Conservation (phyloP, 106 monocot genomes). For the Agapanthus africanus region DNA sequence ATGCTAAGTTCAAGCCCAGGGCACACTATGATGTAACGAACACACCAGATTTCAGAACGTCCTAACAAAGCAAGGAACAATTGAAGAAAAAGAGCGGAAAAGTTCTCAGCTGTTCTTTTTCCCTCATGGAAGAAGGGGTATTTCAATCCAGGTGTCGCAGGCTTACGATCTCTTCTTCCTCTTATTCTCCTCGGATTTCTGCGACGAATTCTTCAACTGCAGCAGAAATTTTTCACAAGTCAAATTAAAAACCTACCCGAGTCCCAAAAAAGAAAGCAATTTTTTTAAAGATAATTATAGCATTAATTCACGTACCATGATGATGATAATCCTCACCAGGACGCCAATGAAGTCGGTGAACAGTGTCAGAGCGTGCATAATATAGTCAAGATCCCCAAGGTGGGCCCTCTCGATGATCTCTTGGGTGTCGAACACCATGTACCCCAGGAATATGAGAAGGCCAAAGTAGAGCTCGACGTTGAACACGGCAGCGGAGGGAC, state of each 20-base stretch:
- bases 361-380: slow-evolving; percentile 66
- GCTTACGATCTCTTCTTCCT: slow-evolving; percentile 2
- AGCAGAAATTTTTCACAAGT: background rate
- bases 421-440: slow-evolving; percentile 86
- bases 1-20: no score
- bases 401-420: slow-evolving; percentile 85
- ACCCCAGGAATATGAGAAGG: slow-evolving; percentile 81
- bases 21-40: no score
- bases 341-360: slow-evolving; percentile 73
- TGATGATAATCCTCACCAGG: slow-evolving; percentile 61
- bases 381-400: slow-evolving; percentile 62
- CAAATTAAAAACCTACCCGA: background rate
- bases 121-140: no score
- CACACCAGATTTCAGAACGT: no score
- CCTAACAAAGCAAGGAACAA: no score
- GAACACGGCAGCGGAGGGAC: slow-evolving; percentile 44
- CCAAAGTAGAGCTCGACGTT: slow-evolving; percentile 92
- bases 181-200: background rate
- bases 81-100: no score
- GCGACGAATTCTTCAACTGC: background rate
- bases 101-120: no score
- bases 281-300: background rate
- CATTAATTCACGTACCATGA: slow-evolving; percentile 48
- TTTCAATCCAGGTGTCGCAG: no score
- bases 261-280: no score